Percentiles rank a stretch among this genome's conserved stretches.
phyloP scores from a whole-genome alignment of 148 eudicot species.

The Amaranthus palmeri region DNA sequence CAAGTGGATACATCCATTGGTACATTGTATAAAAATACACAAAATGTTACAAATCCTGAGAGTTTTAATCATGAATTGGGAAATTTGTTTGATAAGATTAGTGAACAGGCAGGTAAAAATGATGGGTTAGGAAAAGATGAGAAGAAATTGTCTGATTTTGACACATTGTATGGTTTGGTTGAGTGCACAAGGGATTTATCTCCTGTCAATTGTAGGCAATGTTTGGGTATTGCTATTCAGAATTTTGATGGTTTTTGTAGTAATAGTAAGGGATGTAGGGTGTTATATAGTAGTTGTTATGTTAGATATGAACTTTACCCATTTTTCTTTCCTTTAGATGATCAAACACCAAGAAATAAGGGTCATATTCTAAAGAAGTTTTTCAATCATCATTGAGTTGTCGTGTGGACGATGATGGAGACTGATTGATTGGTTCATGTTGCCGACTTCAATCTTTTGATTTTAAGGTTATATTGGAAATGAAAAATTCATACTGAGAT shows the following conservation, averaged over 20 bases:
- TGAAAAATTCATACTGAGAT: no score
- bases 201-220: slow-evolving; percentile 49
- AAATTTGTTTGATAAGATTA: slow-evolving; percentile 33
- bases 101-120: slow-evolving; percentile 37
- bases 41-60: slow-evolving; percentile 43
- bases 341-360: background rate
- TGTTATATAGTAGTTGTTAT: slow-evolving; percentile 62
- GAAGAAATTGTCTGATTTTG: slow-evolving; percentile 39
- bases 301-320: slow-evolving; percentile 77
- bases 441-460: no score
- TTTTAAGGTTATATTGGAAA: no score
- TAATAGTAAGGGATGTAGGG: slow-evolving; percentile 63
- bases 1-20: slow-evolving; percentile 51
- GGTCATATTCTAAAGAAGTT: slow-evolving; percentile 7
- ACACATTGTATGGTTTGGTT: slow-evolving; percentile 55
- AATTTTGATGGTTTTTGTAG: slow-evolving; percentile 47
- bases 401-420: background rate
- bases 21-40: slow-evolving; percentile 35
- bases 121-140: slow-evolving; percentile 57
- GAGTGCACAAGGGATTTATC: slow-evolving; percentile 77
- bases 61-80: slow-evolving; percentile 51
- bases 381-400: background rate
- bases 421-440: no score
- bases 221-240: slow-evolving; percentile 52
- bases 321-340: slow-evolving; percentile 59